Base-by-base conservation (phyloP, 805 yeast species). In the Candida nonsorbophila region DNA sequence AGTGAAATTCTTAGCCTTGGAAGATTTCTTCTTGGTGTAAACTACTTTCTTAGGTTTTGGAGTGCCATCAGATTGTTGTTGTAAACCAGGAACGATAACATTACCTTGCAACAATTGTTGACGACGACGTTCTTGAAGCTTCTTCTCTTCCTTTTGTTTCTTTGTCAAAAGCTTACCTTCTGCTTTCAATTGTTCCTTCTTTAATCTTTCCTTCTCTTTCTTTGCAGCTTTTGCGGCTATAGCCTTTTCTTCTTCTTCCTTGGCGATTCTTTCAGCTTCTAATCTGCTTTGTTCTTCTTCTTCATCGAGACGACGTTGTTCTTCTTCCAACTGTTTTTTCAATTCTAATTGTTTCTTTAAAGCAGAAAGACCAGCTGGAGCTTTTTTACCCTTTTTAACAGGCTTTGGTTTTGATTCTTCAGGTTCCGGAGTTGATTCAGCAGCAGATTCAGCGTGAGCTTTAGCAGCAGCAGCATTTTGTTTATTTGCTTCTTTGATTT, bases 101-200 rank as follows among this genome's bases (percentile, higher is more conserved):
- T 77, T 75, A 38, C 86, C 83, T 20, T 87, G 64, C 41, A 90
- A 69, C 38, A 90, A 67, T 48, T 80, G 87, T 41, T 84, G 84
- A 57, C 94, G 83, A 65, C 97, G 86, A 54, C 84, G 83, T 52
- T 90, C 97, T 48, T 79, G 74, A 22, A 79, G 58, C 30, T 79
- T 84, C 64, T 84, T 84, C 55, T 87, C 95, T 58, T 87, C 95
- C 62, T 84, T 86, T 69, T 92, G 98, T 54, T 88, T 90, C 67
- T 85, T 92, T 36, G 96, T 84, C 52, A 92, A 64, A 32, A 80
- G 77, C 54, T 92, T 92, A 51, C 99, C 99, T 62, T 90, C 97
- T 20, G 96, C 92, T 62, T 84, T 85, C 55, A 92, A 76, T 62
- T 85, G 90, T 49, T 92, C 98, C 43, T 75, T 81, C 69, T 83